Conservation (phyloP, 257 asterid genomes). For the Solanum peruvianum region DNA sequence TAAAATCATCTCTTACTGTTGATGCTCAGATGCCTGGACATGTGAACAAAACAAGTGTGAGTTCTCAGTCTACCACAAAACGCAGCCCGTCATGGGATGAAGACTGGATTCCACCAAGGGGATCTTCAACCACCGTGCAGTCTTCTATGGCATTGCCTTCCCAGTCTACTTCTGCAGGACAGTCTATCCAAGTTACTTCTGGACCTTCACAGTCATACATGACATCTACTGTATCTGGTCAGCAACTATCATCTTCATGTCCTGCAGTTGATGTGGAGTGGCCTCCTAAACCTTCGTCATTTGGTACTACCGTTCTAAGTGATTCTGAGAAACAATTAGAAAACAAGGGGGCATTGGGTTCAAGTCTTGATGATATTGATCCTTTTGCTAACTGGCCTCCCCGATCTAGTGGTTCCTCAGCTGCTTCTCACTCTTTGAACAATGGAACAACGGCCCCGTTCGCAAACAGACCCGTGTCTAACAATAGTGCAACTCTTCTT, state of each 20-base stretch:
- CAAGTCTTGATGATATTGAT: slow-evolving; percentile 56
- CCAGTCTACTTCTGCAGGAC: slow-evolving; percentile 31
- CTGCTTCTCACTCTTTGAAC: slow-evolving; percentile 28
- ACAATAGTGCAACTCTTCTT: slow-evolving; percentile 14
- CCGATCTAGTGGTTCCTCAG: slow-evolving; percentile 37
- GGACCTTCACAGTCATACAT: slow-evolving; percentile 16
- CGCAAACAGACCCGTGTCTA: slow-evolving; percentile 17
- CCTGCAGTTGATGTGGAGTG: slow-evolving; percentile 97
- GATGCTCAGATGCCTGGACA: slow-evolving; percentile 41
- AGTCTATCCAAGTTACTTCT: slow-evolving; percentile 28
- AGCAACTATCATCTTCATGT: slow-evolving; percentile 45
- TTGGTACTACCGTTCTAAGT: slow-evolving; percentile 17
- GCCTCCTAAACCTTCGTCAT: slow-evolving; percentile 66
- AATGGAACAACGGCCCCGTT: slow-evolving; percentile 32
- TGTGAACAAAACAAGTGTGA: slow-evolving; percentile 29
- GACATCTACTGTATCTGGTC: slow-evolving; percentile 34
- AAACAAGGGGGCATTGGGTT: slow-evolving; percentile 26
- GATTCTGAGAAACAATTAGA: slow-evolving; percentile 22
- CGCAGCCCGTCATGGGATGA: slow-evolving; percentile 83
- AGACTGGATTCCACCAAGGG: slow-evolving; percentile 78
- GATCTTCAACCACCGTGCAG: slow-evolving; percentile 30
- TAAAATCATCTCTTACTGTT: slow-evolving; percentile 24
- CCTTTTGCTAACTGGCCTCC: slow-evolving; percentile 99
- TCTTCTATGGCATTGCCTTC: slow-evolving; percentile 29
- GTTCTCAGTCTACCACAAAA: slow-evolving; percentile 34